Evolutionary conservation across 345 rosid species (phyloP).

Genomic region (Excoecaria agallocha): DNA sequence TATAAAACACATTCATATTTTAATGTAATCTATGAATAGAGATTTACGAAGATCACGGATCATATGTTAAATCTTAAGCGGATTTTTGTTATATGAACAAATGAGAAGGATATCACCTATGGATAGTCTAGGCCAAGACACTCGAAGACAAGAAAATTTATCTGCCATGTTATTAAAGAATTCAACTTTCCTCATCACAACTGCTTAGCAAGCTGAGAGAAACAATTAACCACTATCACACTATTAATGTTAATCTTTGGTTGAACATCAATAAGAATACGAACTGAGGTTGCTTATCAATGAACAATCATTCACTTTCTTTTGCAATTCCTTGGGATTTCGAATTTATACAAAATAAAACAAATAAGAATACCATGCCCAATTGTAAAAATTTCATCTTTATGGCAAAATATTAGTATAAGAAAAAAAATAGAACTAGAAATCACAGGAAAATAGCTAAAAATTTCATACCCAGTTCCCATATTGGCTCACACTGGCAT

Average conservation of each 20-base stretch:
- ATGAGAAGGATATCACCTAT: background rate
- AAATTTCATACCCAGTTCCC: background rate
- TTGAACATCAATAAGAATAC: too few species aligned
- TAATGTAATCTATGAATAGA: background rate
- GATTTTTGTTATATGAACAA: too few species aligned
- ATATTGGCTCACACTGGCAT: constrained; percentile 25
- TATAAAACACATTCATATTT: background rate
- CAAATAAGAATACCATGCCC: background rate
- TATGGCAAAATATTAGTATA: background rate
- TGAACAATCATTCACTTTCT: background rate
- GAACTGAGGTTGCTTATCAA: too few species aligned
- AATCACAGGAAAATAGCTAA: background rate
- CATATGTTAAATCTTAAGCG: background rate
- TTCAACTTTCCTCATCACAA: background rate
- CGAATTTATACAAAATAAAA: background rate
- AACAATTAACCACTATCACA: background rate
- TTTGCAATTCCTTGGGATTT: background rate
- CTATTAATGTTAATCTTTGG: background rate
- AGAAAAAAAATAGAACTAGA: background rate
- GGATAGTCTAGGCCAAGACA: background rate
- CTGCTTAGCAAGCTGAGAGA: background rate
- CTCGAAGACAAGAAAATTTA: background rate
- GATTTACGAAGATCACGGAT: background rate
- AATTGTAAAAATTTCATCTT: background rate
- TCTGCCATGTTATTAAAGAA: background rate